Evolutionary conservation across 75 land plant species (phyloP).

Genomic region (Pseudotsuga menziesii): DNA sequence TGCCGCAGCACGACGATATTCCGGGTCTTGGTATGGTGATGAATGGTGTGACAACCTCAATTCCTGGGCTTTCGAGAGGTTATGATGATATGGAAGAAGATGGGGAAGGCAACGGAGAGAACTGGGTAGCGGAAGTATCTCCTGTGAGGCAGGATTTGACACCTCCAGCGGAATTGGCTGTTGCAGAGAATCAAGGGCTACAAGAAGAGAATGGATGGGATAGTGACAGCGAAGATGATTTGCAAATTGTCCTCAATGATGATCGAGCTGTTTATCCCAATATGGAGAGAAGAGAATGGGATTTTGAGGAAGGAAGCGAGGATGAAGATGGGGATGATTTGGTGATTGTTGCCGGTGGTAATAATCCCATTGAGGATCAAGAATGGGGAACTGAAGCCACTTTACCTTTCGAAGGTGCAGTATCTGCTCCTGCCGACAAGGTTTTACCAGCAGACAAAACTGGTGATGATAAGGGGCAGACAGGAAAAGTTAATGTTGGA

Average conservation of each 20-base stretch:
- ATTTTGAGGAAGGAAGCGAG: constrained; percentile 49
- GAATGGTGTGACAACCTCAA: constrained; percentile 13
- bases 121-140: constrained; percentile 5
- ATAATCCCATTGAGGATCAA: constrained; percentile 45
- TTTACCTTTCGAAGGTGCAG: constrained; percentile 11
- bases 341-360: constrained; percentile 63
- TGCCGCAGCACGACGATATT: constrained; percentile 11
- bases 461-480: constrained; percentile 43
- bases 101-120: constrained; percentile 10
- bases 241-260: constrained; percentile 90
- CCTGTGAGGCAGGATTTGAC: constrained; percentile 8
- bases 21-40: constrained; percentile 27
- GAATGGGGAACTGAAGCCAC: constrained; percentile 60
- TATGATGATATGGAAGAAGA: constrained; percentile 5
- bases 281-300: constrained; percentile 21
- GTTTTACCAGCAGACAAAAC: constrained; percentile 32
- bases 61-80: neutral
- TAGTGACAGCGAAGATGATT: constrained; percentile 90
- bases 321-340: constrained; percentile 84
- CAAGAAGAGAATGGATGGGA: constrained; percentile 65
- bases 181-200: neutral
- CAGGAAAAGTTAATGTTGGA: constrained; percentile 32
- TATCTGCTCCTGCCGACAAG: constrained; percentile 21
- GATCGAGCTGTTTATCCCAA: constrained; percentile 9
- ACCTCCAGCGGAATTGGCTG: constrained; percentile 7